phyloP scores from a whole-genome alignment of 1,139 yeast genomes.

The Yamadazyma atmosphaerica region DNA sequence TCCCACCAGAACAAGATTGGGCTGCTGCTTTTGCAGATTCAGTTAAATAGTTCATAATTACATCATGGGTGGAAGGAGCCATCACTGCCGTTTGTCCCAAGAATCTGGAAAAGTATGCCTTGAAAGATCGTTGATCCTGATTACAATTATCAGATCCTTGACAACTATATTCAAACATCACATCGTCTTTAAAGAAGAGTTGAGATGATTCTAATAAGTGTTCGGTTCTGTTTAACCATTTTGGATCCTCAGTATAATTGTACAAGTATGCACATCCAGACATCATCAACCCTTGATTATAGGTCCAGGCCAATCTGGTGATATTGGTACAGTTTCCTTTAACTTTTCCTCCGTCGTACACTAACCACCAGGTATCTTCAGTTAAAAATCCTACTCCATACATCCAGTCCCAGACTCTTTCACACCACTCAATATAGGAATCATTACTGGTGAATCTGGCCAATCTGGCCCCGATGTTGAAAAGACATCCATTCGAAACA shows the following conservation, averaged over 20 bases:
- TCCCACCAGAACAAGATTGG: conserved; percentile 79
- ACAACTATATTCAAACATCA: conserved; percentile 84
- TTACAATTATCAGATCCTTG: conserved; percentile 63
- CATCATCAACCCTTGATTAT: conserved; percentile 79
- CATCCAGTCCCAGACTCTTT: conserved; percentile 83
- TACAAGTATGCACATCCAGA: conserved; percentile 83
- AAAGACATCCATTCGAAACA: conserved; percentile 87
- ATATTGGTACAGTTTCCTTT: conserved; percentile 60
- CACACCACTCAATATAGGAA: conserved; percentile 79
- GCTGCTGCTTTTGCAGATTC: conserved; percentile 82
- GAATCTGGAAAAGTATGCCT: conserved; percentile 77
- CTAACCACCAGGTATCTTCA: conserved; percentile 48
- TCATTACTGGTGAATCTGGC: conserved; percentile 78
- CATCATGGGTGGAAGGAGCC: conserved; percentile 60
- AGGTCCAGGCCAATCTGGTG: conserved; percentile 76
- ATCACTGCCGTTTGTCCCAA: conserved; percentile 72
- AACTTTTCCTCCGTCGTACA: conserved; percentile 78
- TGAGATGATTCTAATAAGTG: conserved; percentile 53
- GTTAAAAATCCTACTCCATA: conserved; percentile 55
- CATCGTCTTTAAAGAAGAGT: conserved; percentile 57
- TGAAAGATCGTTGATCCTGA: conserved; percentile 88
- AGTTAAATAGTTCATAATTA: conserved; percentile 52
- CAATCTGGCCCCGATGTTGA: conserved; percentile 83
- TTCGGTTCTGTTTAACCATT: conserved; percentile 66
- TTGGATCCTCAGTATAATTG: conserved; percentile 65